These are phyloP conservation scores for Pseudogymnoascus sp. DNA, from an alignment of 2,329 filamentous ascomycete species.

Conservation along the genomic window DNA sequence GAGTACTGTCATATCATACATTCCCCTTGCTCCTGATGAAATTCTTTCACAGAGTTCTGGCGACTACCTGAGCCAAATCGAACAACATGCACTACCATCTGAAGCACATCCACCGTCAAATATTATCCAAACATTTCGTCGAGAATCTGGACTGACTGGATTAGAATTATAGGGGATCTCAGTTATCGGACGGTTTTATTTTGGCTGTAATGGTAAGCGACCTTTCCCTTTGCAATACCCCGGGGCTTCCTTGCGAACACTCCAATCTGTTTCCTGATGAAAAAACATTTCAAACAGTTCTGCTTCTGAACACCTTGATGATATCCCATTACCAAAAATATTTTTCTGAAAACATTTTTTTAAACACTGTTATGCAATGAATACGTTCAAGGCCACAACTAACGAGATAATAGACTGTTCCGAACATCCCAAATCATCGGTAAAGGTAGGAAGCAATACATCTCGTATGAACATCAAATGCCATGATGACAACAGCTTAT, in stretches of 20 bases:
- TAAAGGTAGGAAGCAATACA: constrained; percentile 17
- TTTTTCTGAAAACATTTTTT: constrained; percentile 39
- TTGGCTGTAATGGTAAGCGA: neutral
- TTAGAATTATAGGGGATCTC: neutral
- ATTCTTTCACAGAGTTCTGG: constrained; percentile 24
- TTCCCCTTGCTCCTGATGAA: constrained; percentile 26
- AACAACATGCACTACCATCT: constrained; percentile 71
- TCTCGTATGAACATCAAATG: constrained; percentile 13
- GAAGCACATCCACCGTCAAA: constrained; percentile 34
- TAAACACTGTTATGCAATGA: neutral
- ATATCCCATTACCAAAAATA: constrained; percentile 56
- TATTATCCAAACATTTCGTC: neutral
- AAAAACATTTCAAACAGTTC: constrained; percentile 58
- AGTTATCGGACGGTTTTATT: neutral
- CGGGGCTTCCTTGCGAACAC: neutral
- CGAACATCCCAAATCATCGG: neutral
- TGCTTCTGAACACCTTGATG: constrained; percentile 66
- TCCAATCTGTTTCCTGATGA: constrained; percentile 49
- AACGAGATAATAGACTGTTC: neutral
- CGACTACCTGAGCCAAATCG: constrained; percentile 30
- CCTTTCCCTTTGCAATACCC: neutral
- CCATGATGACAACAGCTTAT: constrained; percentile 61
- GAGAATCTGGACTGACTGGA: neutral
- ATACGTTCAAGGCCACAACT: neutral
- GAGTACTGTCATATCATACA: constrained; percentile 10